Conservation (phyloP, 169 alveolate genomes). For the Babesia ovis region DNA sequence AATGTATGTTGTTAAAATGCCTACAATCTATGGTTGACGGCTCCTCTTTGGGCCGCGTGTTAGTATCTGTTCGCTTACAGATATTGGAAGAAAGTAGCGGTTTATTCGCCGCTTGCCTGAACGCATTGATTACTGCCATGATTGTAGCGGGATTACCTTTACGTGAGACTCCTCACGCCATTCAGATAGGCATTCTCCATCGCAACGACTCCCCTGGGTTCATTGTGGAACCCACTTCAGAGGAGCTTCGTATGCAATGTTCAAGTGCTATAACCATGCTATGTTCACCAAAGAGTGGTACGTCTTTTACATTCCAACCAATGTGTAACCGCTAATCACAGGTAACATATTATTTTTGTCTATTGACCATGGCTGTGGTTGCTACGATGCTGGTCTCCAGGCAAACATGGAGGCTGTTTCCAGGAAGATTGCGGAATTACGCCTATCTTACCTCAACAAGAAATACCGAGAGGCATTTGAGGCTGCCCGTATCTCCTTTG, state of each 20-base stretch:
- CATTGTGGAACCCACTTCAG: constrained; percentile 54
- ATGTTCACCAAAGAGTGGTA: constrained; percentile 53
- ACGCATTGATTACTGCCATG: constrained; percentile 39
- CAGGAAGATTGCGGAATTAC: not conserved
- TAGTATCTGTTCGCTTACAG: constrained; percentile 50
- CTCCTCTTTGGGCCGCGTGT: constrained; percentile 29
- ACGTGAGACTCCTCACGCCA: constrained; percentile 45
- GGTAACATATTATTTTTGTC: constrained; percentile 40
- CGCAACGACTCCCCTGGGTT: constrained; percentile 9
- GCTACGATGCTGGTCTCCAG: not conserved
- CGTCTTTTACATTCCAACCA: too few species aligned
- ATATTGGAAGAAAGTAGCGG: constrained; percentile 59
- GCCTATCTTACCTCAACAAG: not conserved
- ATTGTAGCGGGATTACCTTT: constrained; percentile 34
- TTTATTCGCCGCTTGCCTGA: constrained; percentile 49
- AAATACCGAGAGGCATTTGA: constrained; percentile 9
- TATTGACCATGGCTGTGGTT: constrained; percentile 51
- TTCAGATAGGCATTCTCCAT: constrained; percentile 33
- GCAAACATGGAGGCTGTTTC: not conserved
- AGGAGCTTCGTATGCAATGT: constrained; percentile 30
- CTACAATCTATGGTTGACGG: constrained; percentile 35
- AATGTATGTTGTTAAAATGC: constrained; percentile 27
- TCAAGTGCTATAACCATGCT: constrained; percentile 30
- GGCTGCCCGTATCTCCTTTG: constrained; percentile 20
- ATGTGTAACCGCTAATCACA: too few species aligned